Evolutionary conservation across 2,329 filamentous ascomycete species (phyloP), one percentile per base, ranked within the genome.

Genomic region (Talaromyces sp.): DNA sequence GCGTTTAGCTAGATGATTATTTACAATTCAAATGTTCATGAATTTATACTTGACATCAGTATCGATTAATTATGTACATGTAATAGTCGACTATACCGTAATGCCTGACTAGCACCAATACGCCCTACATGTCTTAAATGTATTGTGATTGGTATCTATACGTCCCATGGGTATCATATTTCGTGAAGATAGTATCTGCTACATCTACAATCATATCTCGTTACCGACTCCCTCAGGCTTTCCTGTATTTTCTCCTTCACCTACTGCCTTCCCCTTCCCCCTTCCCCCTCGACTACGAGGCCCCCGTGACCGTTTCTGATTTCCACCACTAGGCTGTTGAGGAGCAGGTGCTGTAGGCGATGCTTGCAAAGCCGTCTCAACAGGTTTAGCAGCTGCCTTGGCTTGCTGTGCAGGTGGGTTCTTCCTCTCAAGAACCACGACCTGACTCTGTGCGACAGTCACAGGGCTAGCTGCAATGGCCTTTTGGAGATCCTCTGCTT

Each of bases 401-500:
- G 37, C 45, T 37, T 66, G 54, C 37, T 59, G 56, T 43, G 61
- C 31, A 13, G 67, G 62, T 19, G 62, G 54, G 37, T 65, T 70
- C 67, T 79, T 79, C 63, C 78, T 71, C 79, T 97, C 93, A 27
- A 96, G 80, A 1, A 98, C 90, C 69, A 96, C 91, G 1, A 98
- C 92, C 10, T 89, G 89, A 7, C 91, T 93, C 74, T 96, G 90
- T 0, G 90, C 93, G 11, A 98, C 89, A 22, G 89, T 82, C 35
- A 97, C 85, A 0, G 91, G 92, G 73, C 92, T 96, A 13, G 90
- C 91, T 17, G 87, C 85, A 73, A 97, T 88, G 5, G 94, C 94
- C 72, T 91, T 92, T 71, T 86, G 86, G 31, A 98, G 82, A 10
- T 86, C 84, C 9, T 89, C 87, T 0, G 89, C 84, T 25, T 92